Evolutionary conservation across 371 early-diverging fungal species (phyloP).

Genomic region (Mucor saturninus): DNA sequence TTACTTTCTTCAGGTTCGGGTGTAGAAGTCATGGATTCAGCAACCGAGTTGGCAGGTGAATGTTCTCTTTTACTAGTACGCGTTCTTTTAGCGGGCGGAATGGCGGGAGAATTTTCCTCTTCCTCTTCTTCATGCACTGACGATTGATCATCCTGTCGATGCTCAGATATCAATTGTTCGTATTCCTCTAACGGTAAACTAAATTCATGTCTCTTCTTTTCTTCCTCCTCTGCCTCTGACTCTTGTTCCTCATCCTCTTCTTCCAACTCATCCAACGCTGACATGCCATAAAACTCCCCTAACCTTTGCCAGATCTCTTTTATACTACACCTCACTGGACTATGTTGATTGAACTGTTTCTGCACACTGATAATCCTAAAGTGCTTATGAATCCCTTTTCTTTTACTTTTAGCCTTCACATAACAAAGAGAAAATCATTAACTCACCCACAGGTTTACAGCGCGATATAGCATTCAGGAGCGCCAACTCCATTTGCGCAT

Average conservation of each 20-base stretch:
- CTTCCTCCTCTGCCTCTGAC: conserved; percentile 39
- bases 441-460: conserved; percentile 66
- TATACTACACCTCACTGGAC: conserved; percentile 49
- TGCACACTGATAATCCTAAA: conserved; percentile 68
- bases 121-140: conserved; percentile 27
- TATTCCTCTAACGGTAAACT: conserved; percentile 60
- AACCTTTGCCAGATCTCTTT: conserved; percentile 61
- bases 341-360: conserved; percentile 58
- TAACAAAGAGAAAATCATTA: too few species aligned
- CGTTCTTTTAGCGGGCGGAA: conserved; percentile 50
- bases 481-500: conserved; percentile 65
- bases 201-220: conserved; percentile 50
- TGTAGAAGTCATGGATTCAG: conserved; percentile 60
- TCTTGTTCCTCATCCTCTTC: conserved; percentile 55
- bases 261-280: conserved; percentile 61
- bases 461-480: conserved; percentile 59
- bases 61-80: conserved; percentile 51
- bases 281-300: conserved; percentile 57
- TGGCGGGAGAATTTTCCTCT: conserved; percentile 30
- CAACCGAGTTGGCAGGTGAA: conserved; percentile 61
- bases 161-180: conserved; percentile 64
- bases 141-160: conserved; percentile 51
- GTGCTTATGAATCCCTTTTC: conserved; percentile 65
- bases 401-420: background rate
- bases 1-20: conserved; percentile 65